phyloP scores from a whole-genome alignment of 495 filamentous ascomycete genomes.

The Usnea hakonensis region DNA sequence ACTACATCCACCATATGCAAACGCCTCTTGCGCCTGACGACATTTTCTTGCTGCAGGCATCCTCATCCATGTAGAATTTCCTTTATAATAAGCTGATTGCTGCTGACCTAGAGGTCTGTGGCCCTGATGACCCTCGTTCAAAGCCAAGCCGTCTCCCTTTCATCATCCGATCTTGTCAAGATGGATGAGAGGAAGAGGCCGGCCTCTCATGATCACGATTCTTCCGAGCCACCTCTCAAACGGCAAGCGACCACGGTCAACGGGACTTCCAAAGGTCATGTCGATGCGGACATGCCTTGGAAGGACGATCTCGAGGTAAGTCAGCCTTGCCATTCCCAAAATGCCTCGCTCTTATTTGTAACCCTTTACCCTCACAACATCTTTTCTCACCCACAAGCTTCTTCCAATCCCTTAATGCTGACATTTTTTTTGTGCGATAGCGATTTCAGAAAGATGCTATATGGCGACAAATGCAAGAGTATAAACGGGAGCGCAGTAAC shows the following conservation, averaged over 20 bases:
- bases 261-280: slow-evolving; percentile 62
- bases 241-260: slow-evolving; percentile 70
- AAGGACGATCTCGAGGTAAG: slow-evolving; percentile 87
- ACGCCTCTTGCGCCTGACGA: neutral
- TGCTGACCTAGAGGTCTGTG: slow-evolving; percentile 19
- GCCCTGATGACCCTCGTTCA: slow-evolving; percentile 77
- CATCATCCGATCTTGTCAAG: slow-evolving; percentile 66
- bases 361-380: slow-evolving; percentile 10
- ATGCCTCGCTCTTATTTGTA: neutral
- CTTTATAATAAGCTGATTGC: neutral
- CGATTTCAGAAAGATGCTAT: slow-evolving; percentile 97
- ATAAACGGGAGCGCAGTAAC: slow-evolving; percentile 76
- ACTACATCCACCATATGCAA: neutral
- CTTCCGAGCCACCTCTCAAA: slow-evolving; percentile 75
- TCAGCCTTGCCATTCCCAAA: slow-evolving; percentile 13
- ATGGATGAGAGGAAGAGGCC: slow-evolving; percentile 98
- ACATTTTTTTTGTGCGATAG: slow-evolving; percentile 41
- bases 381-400: slow-evolving; percentile 10
- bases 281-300: slow-evolving; percentile 72
- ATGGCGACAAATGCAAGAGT: slow-evolving; percentile 93
- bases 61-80: neutral
- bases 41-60: neutral
- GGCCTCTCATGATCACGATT: slow-evolving; percentile 63
- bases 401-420: slow-evolving; percentile 6
- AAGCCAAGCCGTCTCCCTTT: slow-evolving; percentile 59